phyloP scores from a whole-genome alignment of 1,139 yeast species.

The Hyphopichia burtonii region DNA sequence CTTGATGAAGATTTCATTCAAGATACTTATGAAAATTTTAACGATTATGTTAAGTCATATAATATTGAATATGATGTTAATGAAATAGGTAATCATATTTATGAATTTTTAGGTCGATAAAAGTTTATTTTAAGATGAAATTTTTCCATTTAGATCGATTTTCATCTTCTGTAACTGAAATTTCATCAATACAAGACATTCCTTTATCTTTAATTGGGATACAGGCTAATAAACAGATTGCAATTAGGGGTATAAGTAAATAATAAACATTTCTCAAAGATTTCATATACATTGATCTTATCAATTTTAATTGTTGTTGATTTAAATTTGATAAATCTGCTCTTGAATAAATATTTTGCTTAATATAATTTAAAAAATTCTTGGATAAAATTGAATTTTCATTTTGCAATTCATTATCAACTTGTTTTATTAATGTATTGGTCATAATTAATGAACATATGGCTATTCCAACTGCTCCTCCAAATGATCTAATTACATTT shows the following conservation, averaged over 20 bases:
- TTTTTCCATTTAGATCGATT: neutral
- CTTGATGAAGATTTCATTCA: constrained; percentile 14
- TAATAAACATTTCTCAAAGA: constrained; percentile 41
- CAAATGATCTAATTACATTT: constrained; percentile 52
- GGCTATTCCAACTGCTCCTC: constrained; percentile 55
- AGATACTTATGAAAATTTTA: constrained; percentile 11
- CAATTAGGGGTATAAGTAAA: constrained; percentile 43
- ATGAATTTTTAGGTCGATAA: neutral
- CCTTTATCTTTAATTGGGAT: constrained; percentile 43
- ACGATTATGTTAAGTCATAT: constrained; percentile 8
- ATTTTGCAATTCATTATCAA: constrained; percentile 11
- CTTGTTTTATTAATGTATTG: constrained; percentile 29
- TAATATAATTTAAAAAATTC: constrained; percentile 19
- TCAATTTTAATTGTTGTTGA: constrained; percentile 20
- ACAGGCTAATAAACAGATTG: constrained; percentile 33
- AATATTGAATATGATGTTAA: constrained; percentile 8
- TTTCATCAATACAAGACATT: constrained; percentile 39
- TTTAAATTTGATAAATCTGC: constrained; percentile 26
- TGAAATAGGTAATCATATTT: constrained; percentile 5
- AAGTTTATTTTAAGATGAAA: neutral
- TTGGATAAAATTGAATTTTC: constrained; percentile 10
- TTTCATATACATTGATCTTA: constrained; percentile 33
- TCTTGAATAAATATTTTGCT: constrained; percentile 29
- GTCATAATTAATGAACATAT: constrained; percentile 42
- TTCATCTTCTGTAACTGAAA: constrained; percentile 11